phyloP scores from a whole-genome alignment of 2,329 filamentous ascomycete genomes.

The Ceratocystis destructans region DNA sequence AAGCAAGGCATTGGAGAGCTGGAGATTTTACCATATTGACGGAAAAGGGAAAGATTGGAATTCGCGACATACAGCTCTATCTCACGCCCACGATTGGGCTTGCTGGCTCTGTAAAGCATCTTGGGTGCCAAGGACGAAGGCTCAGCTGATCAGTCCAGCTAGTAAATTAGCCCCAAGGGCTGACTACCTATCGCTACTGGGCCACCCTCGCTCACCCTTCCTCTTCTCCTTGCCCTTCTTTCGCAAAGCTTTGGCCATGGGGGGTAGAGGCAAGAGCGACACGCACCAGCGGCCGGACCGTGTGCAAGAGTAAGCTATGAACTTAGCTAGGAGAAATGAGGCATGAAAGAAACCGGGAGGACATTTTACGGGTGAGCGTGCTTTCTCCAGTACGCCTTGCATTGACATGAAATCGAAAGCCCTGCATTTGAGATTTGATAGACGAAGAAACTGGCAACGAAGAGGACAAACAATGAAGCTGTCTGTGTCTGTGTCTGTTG shows the following conservation, averaged over 20 bases:
- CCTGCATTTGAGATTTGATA: not conserved
- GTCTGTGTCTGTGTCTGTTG: too few relatives aligned
- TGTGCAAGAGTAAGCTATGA: not conserved
- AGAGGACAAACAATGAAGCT: not conserved
- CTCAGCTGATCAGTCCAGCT: not conserved
- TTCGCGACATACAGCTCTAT: not conserved
- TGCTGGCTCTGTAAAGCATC: not conserved
- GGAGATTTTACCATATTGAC: not conserved
- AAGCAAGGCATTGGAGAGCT: not conserved
- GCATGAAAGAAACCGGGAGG: not conserved
- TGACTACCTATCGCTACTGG: not conserved
- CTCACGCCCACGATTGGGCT: not conserved
- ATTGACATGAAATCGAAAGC: not conserved
- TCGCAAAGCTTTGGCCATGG: constrained; percentile 3
- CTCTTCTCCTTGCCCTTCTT: not conserved
- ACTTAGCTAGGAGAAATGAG: not conserved
- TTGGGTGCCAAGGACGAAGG: not conserved
- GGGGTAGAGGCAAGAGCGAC: not conserved
- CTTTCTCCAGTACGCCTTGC: not conserved
- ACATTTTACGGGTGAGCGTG: not conserved
- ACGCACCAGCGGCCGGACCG: not conserved
- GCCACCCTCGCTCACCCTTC: not conserved
- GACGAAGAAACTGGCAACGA: not conserved
- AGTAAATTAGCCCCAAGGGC: not conserved
- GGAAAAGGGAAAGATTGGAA: not conserved